Evolutionary conservation across 805 yeast species (phyloP), one percentile per base, ranked within the genome.

Genomic region (Candida ulmi): DNA sequence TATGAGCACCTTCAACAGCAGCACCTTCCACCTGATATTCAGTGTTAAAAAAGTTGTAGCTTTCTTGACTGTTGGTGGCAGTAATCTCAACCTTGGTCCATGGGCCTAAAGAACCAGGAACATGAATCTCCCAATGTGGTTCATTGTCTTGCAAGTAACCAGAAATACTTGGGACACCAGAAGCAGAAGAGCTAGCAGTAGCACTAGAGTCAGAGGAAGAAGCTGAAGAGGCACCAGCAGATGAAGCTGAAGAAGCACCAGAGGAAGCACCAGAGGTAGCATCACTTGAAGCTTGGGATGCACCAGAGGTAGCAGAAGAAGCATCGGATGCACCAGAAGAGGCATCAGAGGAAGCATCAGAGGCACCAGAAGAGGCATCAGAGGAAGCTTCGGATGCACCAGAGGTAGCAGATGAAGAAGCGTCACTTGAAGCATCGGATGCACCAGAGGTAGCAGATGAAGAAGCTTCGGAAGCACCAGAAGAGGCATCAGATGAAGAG

Each of bases 261-360:
- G n/a, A n/a, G n/a, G 31, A 29, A 29, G 31, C 29, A 26, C 33
- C 40, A 11, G 37, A 24, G 11, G 44, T 34, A 11, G 35, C 29
- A 16, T n/a, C n/a, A n/a, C n/a, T 9, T 17, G 36, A 24, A 5
- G 31, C 23, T 11, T 37, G 32, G 7, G 35, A 27, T 15, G 37
- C 24, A 19, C 21, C 33, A 21, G 33, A 21, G 15, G 33, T 16
- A 12, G 21, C 17, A n/a, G 37, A 12, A 35, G 25, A 17, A 18
- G 26, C 8, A 13, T 38, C 30, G 21, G 44, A n/a, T 6, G 25
- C 35, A 25, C 21, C 30, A 23, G 17, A 38, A n/a, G 41, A 18
- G 13, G 38, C 37, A 19, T 24, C 32, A 5, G 36, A 26, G 13
- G 16, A 23, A 17, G 29, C 31, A 15, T 15, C 32, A 18, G 9